Percentiles rank a stretch among this genome's conserved stretches.
Evolutionary conservation across 225 moss, liverwort and hornwort species (phyloP).

Genomic region (Antitrichia curtipendula): DNA sequence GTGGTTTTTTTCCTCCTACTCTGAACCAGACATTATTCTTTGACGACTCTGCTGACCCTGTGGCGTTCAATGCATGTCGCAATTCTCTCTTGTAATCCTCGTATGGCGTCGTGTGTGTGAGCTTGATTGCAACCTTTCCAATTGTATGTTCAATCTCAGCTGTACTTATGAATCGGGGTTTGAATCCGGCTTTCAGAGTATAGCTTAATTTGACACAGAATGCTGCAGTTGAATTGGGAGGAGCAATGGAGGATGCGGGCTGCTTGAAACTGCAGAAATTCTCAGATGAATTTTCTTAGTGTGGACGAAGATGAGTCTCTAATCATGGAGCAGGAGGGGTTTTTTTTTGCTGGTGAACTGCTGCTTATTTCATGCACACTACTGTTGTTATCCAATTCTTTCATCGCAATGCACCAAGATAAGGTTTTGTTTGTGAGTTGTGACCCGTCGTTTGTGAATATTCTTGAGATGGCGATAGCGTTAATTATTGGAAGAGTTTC

Average conservation of each 20-base stretch:
- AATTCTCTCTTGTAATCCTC: background rate
- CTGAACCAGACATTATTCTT: background rate
- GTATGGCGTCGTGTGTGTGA: background rate
- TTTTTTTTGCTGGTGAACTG: background rate
- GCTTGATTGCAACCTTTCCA: background rate
- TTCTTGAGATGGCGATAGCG: background rate
- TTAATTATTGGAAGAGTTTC: background rate
- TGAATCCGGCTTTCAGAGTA: background rate
- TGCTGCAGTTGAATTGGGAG: background rate
- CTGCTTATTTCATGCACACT: background rate
- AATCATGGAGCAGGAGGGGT: too few relatives aligned
- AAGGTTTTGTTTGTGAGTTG: background rate
- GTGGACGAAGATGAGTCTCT: background rate
- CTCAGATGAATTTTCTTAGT: too few relatives aligned
- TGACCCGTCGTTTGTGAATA: background rate
- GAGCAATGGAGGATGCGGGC: background rate
- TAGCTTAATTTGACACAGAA: background rate
- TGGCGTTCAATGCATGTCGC: background rate
- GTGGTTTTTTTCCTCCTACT: background rate
- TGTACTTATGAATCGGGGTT: background rate
- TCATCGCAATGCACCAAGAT: background rate
- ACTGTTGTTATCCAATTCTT: background rate
- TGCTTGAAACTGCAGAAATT: too few relatives aligned
- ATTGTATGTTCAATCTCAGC: too few relatives aligned
- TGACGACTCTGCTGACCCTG: background rate